A percentile compares a stretch with the other conserved stretches of the same genome.
phyloP scores from a whole-genome alignment of 495 filamentous ascomycete species.

The Hyphodiscus hymeniophilus region DNA sequence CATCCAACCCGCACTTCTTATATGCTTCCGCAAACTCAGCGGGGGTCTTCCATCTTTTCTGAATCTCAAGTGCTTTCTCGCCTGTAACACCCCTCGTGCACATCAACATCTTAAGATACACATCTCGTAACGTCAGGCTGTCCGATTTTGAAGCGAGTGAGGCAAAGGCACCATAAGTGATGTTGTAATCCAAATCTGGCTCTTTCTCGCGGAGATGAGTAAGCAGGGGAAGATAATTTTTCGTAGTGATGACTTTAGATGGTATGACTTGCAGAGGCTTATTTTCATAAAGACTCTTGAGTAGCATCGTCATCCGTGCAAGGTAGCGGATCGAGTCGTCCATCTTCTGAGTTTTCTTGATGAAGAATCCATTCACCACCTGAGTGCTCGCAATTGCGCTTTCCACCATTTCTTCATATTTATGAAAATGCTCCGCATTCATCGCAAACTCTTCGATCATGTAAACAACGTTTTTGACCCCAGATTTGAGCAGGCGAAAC shows the following conservation, averaged over 20 bases:
- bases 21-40: constrained; percentile 60
- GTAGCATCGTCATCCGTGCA: constrained; percentile 61
- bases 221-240: constrained; percentile 62
- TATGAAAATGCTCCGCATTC: constrained; percentile 35
- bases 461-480: constrained; percentile 69
- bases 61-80: constrained; percentile 77
- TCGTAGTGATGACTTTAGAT: constrained; percentile 53
- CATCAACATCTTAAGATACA: constrained; percentile 86
- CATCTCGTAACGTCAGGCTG: constrained; percentile 60
- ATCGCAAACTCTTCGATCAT: constrained; percentile 68
- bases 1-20: constrained; percentile 38
- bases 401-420: constrained; percentile 57
- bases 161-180: constrained; percentile 66
- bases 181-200: constrained; percentile 46
- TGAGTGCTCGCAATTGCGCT: constrained; percentile 74
- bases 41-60: constrained; percentile 66
- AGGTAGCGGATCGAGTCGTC: constrained; percentile 79
- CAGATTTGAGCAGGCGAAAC: constrained; percentile 63
- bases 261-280: constrained; percentile 52
- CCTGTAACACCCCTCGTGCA: constrained; percentile 68
- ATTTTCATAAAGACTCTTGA: constrained; percentile 57
- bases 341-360: constrained; percentile 67
- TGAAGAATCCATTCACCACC: constrained; percentile 74
- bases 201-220: constrained; percentile 41
- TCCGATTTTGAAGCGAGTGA: constrained; percentile 68